A percentile compares a stretch with the other conserved stretches of the same genome.
These are phyloP conservation scores for Gastrodia elata DNA, from an alignment of 106 monocot species.

Conservation along the genomic window DNA sequence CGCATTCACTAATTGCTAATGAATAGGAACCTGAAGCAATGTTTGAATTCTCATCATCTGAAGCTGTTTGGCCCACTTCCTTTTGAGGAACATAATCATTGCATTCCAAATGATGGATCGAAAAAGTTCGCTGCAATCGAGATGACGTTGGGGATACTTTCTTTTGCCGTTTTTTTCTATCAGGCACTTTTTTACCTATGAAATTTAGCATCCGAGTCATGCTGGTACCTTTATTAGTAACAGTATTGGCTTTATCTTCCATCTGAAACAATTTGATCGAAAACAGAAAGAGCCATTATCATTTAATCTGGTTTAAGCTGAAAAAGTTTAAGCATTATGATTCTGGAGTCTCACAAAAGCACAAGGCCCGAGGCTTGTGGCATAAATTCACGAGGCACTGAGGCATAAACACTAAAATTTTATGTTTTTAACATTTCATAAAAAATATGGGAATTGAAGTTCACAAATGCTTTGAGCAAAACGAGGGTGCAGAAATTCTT, in stretches of 20 bases:
- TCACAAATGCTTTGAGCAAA: too few relatives aligned
- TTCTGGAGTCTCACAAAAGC: too few relatives aligned
- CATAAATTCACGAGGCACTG: too few relatives aligned
- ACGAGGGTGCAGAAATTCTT: too few relatives aligned
- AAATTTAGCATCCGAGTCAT: slow-evolving; percentile 25
- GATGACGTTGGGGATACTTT: slow-evolving; percentile 34
- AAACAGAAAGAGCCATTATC: background rate
- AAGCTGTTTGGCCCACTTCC: slow-evolving; percentile 1
- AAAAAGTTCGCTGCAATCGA: slow-evolving; percentile 42
- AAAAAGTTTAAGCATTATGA: background rate
- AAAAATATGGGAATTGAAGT: too few relatives aligned
- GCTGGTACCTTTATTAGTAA: slow-evolving; percentile 19
- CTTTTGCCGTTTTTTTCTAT: slow-evolving; percentile 23
- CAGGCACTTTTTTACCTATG: slow-evolving; percentile 22
- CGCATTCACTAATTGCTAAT: slow-evolving; percentile 3
- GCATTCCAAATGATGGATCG: slow-evolving; percentile 74
- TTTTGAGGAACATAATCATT: slow-evolving; percentile 40
- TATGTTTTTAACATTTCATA: too few relatives aligned
- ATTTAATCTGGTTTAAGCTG: background rate
- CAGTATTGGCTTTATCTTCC: slow-evolving; percentile 11
- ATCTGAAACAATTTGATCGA: slow-evolving; percentile 12
- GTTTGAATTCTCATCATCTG: slow-evolving; percentile 9
- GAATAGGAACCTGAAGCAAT: slow-evolving; percentile 7
- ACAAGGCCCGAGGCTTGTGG: too few relatives aligned
- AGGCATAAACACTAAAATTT: too few relatives aligned